phyloP scores from a whole-genome alignment of 345 rosid genomes.

The Dipteronia dyeriana region DNA sequence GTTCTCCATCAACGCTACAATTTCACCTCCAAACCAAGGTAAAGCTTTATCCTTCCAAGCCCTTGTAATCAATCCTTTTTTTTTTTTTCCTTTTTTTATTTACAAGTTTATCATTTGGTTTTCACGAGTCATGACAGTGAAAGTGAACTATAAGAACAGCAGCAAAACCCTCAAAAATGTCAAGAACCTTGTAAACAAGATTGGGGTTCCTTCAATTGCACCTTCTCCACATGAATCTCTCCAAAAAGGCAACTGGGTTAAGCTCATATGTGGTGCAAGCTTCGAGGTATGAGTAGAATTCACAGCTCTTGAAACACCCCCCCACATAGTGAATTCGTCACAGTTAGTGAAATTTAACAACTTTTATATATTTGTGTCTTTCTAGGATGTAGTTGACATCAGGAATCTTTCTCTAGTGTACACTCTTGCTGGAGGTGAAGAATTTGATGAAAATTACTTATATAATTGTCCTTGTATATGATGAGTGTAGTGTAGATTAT shows the following conservation, averaged over 20 bases:
- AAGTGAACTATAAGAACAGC: slow-evolving; percentile 16
- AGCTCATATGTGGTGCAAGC: slow-evolving; percentile 72
- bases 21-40: slow-evolving; percentile 32
- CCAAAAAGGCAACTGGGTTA: slow-evolving; percentile 59
- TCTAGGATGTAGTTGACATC: slow-evolving; percentile 59
- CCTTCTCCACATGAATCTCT: slow-evolving; percentile 51
- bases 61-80: too few relatives aligned
- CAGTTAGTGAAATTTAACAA: background rate
- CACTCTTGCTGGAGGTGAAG: slow-evolving; percentile 61
- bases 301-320: background rate
- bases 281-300: slow-evolving; percentile 47
- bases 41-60: background rate
- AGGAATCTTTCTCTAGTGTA: slow-evolving; percentile 66
- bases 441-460: background rate
- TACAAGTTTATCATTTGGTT: background rate
- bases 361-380: background rate
- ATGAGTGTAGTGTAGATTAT: background rate
- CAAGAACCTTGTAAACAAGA: slow-evolving; percentile 33
- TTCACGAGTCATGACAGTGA: slow-evolving; percentile 29
- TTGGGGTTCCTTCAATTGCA: slow-evolving; percentile 37
- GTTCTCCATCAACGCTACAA: slow-evolving; percentile 36
- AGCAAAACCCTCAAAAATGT: slow-evolving; percentile 30
- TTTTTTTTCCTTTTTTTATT: background rate
- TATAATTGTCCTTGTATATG: background rate
- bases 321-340: background rate